Evolutionary conservation across 768 basidiomycete genomes (phyloP).

Genomic region (Rhodotorula diobovata): DNA sequence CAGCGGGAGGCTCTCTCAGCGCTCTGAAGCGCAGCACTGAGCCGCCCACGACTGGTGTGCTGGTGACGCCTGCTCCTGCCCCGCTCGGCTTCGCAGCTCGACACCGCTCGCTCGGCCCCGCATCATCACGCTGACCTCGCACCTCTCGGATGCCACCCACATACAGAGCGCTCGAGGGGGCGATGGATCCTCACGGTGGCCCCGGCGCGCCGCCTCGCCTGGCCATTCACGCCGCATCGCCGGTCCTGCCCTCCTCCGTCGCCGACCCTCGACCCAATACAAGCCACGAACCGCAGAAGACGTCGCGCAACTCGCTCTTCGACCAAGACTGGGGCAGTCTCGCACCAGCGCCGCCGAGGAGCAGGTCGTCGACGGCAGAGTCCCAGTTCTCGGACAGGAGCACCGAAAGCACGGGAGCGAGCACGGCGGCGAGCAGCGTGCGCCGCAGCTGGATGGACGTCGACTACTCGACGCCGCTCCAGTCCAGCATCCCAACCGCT

Average conservation of each 20-base stretch:
- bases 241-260: neutral
- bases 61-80: too few relatives aligned
- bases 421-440: constrained; percentile 2
- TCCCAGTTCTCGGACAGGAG: neutral
- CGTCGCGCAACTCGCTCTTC: constrained; percentile 21
- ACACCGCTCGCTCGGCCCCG: too few relatives aligned
- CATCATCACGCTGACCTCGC: too few relatives aligned
- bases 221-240: constrained; percentile 9
- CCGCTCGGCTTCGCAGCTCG: too few relatives aligned
- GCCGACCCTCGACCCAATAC: neutral
- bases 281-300: neutral
- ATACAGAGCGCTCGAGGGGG: too few relatives aligned
- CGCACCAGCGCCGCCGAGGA: neutral
- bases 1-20: too few relatives aligned
- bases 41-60: too few relatives aligned
- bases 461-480: neutral
- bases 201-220: constrained; percentile 3
- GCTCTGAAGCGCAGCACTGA: too few relatives aligned
- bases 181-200: too few relatives aligned
- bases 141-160: too few relatives aligned
- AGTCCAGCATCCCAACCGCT: neutral
- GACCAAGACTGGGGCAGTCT: constrained; percentile 21
- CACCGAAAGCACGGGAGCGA: neutral
- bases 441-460: constrained; percentile 6
- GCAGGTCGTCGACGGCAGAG: constrained; percentile 21